Percentiles rank a stretch among this genome's conserved stretches.
phyloP scores from a whole-genome alignment of 257 asterid genomes.

The Solanum clarkiae region DNA sequence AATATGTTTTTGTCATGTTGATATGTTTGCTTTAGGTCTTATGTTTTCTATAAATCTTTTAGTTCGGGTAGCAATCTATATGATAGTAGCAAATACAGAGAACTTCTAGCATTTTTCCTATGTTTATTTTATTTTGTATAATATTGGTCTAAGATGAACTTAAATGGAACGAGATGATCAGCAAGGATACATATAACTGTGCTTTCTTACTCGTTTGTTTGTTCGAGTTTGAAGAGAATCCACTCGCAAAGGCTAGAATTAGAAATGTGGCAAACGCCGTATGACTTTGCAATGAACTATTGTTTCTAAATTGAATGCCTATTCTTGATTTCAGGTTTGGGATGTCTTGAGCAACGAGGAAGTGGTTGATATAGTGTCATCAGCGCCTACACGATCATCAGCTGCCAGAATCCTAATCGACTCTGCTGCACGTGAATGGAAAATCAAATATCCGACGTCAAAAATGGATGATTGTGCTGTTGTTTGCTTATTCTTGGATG shows the following conservation, averaged over 20 bases:
- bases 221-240: background rate
- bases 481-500: constrained; percentile 73
- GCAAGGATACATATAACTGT: background rate
- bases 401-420: constrained; percentile 75
- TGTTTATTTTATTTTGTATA: background rate
- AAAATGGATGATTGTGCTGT: constrained; percentile 98
- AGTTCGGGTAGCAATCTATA: background rate
- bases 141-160: background rate
- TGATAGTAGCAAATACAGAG: background rate
- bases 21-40: background rate
- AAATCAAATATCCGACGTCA: constrained; percentile 80
- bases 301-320: background rate
- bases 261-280: background rate
- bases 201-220: background rate
- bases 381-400: constrained; percentile 62
- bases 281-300: background rate
- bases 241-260: background rate
- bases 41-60: background rate
- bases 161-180: background rate
- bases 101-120: background rate
- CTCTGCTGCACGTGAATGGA: constrained; percentile 88
- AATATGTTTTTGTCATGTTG: background rate
- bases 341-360: constrained; percentile 92
- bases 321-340: constrained; percentile 61
- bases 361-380: constrained; percentile 73